These are phyloP conservation scores for Xylariaceae sp. DNA, from an alignment of 2,329 filamentous ascomycete species.

Conservation along the genomic window DNA sequence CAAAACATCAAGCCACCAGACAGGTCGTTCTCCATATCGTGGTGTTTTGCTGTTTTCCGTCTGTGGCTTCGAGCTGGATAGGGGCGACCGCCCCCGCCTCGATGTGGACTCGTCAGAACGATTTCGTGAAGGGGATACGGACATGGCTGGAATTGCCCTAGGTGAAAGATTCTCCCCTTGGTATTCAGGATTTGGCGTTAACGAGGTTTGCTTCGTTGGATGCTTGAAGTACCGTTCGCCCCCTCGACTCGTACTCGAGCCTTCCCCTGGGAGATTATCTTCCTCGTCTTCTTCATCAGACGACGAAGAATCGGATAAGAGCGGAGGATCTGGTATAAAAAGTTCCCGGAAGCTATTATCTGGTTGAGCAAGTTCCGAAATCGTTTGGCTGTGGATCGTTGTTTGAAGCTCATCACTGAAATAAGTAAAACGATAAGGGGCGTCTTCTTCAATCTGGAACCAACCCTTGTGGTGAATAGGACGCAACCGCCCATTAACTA, in stretches of 20 bases:
- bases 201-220: conserved; percentile 44
- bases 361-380: conserved; percentile 84
- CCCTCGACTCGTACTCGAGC: conserved; percentile 31
- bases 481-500: conserved; percentile 82
- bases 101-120: conserved; percentile 24
- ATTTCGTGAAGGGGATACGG: conserved; percentile 20
- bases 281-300: conserved; percentile 54
- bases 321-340: conserved; percentile 80
- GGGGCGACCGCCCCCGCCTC: conserved; percentile 22
- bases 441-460: conserved; percentile 83
- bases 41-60: conserved; percentile 30
- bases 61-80: conserved; percentile 11
- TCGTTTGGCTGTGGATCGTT: conserved; percentile 92
- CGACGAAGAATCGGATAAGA: conserved; percentile 65
- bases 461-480: conserved; percentile 73
- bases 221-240: conserved; percentile 37
- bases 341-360: conserved; percentile 80
- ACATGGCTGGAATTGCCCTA: conserved; percentile 12
- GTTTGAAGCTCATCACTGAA: conserved; percentile 97
- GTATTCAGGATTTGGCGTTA: conserved; percentile 29
- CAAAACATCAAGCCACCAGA: conserved; percentile 94
- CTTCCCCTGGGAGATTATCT: conserved; percentile 37
- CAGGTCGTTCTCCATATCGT: conserved; percentile 73
- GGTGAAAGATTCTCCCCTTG: conserved; percentile 15
- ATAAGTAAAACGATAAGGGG: conserved; percentile 93